phyloP scores from a whole-genome alignment of 2,329 filamentous ascomycete genomes.

The Aspergillus viridinutans region DNA sequence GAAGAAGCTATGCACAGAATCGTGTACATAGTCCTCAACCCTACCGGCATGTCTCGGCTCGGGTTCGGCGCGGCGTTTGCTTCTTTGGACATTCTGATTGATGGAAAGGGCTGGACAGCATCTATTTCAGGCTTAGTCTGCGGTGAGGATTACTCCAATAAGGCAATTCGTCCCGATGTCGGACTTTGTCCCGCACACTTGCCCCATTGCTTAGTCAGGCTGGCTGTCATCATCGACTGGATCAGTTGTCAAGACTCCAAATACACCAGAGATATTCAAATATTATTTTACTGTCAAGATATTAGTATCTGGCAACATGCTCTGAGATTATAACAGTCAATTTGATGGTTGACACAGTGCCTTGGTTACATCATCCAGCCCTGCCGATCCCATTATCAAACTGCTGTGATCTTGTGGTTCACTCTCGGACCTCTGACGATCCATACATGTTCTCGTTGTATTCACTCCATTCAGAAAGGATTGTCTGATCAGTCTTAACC shows the following conservation, averaged over 20 bases:
- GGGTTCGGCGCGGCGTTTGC: background rate
- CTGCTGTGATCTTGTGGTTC: background rate
- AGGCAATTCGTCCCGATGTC: slow-evolving; percentile 13
- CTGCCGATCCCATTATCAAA: background rate
- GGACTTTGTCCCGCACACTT: slow-evolving; percentile 5
- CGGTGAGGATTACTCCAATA: background rate
- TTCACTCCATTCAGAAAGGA: slow-evolving; percentile 13
- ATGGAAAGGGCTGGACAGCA: slow-evolving; percentile 1
- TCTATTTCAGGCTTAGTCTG: background rate
- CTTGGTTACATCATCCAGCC: background rate
- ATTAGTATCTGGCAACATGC: background rate
- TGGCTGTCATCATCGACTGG: background rate
- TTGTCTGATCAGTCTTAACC: background rate
- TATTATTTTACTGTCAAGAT: background rate
- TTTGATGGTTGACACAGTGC: no score
- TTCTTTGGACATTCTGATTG: background rate
- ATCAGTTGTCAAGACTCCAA: no score
- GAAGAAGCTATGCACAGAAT: background rate
- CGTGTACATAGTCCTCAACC: background rate
- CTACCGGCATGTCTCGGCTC: background rate
- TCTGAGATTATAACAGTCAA: background rate
- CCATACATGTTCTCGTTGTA: slow-evolving; percentile 9
- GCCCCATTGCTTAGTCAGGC: background rate
- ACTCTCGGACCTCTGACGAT: slow-evolving; percentile 7
- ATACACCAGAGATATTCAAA: no score